A percentile compares a stretch with the other conserved stretches of the same genome.
These are phyloP conservation scores for Epichloe sylvatica DNA, from an alignment of 2,329 filamentous ascomycete genomes.

Conservation along the genomic window DNA sequence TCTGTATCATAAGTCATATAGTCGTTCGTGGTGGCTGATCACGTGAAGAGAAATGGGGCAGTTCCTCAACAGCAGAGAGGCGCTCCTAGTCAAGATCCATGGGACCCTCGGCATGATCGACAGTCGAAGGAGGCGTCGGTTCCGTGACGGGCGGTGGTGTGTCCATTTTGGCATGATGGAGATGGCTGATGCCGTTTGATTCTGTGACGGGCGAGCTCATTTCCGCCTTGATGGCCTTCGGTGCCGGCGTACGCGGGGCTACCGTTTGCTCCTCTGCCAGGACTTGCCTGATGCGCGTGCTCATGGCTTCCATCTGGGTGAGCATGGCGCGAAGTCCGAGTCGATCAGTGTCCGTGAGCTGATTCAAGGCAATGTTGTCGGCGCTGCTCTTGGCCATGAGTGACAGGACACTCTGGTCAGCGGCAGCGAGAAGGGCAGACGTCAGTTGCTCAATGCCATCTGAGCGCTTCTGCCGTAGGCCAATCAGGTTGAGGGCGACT, in stretches of 20 bases:
- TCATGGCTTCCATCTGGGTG: slow-evolving; percentile 31
- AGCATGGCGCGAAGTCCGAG: slow-evolving; percentile 34
- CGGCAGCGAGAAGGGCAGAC: slow-evolving; percentile 40
- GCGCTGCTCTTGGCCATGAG: slow-evolving; percentile 36
- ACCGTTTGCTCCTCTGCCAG: slow-evolving; percentile 18
- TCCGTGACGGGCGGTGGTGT: slow-evolving; percentile 19
- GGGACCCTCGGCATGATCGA: slow-evolving; percentile 23
- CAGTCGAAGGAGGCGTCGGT: slow-evolving; percentile 26
- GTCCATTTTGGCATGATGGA: slow-evolving; percentile 17
- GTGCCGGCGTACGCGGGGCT: slow-evolving; percentile 7
- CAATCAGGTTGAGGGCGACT: slow-evolving; percentile 48
- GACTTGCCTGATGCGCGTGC: slow-evolving; percentile 26
- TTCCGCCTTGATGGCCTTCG: slow-evolving; percentile 10
- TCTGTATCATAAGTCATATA: too few species aligned
- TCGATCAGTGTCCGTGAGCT: slow-evolving; percentile 29
- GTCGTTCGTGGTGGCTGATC: too few species aligned
- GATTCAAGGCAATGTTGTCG: slow-evolving; percentile 25
- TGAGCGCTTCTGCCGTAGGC: slow-evolving; percentile 37
- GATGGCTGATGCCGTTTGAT: slow-evolving; percentile 7
- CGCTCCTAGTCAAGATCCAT: slow-evolving; percentile 26
- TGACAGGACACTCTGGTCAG: slow-evolving; percentile 30
- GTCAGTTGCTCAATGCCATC: slow-evolving; percentile 40
- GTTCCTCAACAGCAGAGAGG: background rate
- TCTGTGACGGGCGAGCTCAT: slow-evolving; percentile 16
- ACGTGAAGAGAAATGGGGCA: background rate